Conservation (phyloP, 2,329 filamentous ascomycete genomes). For the Lecanicillium sp. region DNA sequence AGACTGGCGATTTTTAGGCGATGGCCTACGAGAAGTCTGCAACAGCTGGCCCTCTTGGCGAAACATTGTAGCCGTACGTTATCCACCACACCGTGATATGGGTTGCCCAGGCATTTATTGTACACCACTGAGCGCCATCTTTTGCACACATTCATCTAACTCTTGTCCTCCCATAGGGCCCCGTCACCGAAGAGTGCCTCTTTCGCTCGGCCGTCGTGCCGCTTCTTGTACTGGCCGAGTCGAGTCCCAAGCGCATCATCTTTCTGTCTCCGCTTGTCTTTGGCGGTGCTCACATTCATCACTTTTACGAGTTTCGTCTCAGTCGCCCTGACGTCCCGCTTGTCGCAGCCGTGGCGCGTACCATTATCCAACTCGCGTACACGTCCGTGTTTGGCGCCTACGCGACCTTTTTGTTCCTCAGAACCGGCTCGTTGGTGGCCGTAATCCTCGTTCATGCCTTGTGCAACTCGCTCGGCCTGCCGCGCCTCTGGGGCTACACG, state of each 20-base stretch:
- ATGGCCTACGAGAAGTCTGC: conserved; percentile 46
- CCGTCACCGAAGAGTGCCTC: conserved; percentile 85
- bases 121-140: neutral
- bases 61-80: conserved; percentile 76
- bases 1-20: conserved; percentile 57
- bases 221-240: conserved; percentile 65
- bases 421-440: conserved; percentile 73
- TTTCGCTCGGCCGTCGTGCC: conserved; percentile 85
- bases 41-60: conserved; percentile 75
- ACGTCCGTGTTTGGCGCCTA: conserved; percentile 93
- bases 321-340: conserved; percentile 66
- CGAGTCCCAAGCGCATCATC: conserved; percentile 52
- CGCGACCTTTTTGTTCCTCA: conserved; percentile 79
- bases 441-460: conserved; percentile 75
- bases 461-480: conserved; percentile 88
- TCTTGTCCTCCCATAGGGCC: conserved; percentile 46
- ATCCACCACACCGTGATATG: conserved; percentile 1
- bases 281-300: conserved; percentile 87
- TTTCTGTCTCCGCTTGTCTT: conserved; percentile 85
- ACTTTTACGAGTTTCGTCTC: conserved; percentile 89
- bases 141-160: neutral
- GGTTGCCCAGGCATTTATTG: neutral
- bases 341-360: conserved; percentile 57
- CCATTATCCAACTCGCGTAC: conserved; percentile 78
- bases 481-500: conserved; percentile 75